These are phyloP conservation scores for Lentinus brumalis DNA, from an alignment of 768 basidiomycete species.

Conservation along the genomic window DNA sequence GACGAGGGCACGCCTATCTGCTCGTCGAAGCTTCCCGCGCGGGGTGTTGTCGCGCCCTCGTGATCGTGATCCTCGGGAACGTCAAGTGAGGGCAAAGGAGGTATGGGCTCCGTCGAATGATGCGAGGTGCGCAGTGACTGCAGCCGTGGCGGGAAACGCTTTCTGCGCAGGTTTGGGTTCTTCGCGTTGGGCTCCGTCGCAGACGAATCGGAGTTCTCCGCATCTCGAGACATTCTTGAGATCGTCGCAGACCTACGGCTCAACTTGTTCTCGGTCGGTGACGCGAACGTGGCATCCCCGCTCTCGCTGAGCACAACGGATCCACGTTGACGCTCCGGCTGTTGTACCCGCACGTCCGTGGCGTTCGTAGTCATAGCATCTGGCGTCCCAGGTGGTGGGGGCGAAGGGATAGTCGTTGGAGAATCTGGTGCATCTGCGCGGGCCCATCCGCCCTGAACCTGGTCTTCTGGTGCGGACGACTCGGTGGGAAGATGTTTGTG, in stretches of 20 bases:
- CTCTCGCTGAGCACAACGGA: slow-evolving; percentile 34
- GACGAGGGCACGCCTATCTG: slow-evolving; percentile 26
- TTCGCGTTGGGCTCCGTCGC: slow-evolving; percentile 37
- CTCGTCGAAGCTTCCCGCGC: slow-evolving; percentile 50
- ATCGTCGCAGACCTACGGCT: slow-evolving; percentile 14
- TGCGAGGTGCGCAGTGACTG: slow-evolving; percentile 43
- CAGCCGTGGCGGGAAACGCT: slow-evolving; percentile 49
- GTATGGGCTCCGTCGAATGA: slow-evolving; percentile 17
- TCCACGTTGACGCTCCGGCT: slow-evolving; percentile 33
- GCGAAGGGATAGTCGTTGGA: slow-evolving; percentile 39
- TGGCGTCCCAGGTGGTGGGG: slow-evolving; percentile 43
- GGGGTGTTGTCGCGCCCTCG: slow-evolving; percentile 53
- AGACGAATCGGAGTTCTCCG: slow-evolving; percentile 57
- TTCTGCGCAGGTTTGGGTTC: slow-evolving; percentile 52
- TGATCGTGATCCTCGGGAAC: slow-evolving; percentile 54
- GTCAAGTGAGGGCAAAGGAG: slow-evolving; percentile 43
- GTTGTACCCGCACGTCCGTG: slow-evolving; percentile 32
- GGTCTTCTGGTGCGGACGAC: slow-evolving; percentile 9
- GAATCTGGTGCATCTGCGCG: slow-evolving; percentile 40
- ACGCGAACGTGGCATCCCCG: slow-evolving; percentile 30
- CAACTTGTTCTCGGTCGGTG: slow-evolving; percentile 10
- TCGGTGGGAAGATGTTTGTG: slow-evolving; percentile 23
- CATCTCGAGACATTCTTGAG: slow-evolving; percentile 23
- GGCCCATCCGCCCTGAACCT: slow-evolving; percentile 32
- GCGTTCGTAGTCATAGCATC: slow-evolving; percentile 28